Evolutionary conservation across 2,329 filamentous ascomycete genomes (phyloP).

Genomic region (Hypoxylon sp.): DNA sequence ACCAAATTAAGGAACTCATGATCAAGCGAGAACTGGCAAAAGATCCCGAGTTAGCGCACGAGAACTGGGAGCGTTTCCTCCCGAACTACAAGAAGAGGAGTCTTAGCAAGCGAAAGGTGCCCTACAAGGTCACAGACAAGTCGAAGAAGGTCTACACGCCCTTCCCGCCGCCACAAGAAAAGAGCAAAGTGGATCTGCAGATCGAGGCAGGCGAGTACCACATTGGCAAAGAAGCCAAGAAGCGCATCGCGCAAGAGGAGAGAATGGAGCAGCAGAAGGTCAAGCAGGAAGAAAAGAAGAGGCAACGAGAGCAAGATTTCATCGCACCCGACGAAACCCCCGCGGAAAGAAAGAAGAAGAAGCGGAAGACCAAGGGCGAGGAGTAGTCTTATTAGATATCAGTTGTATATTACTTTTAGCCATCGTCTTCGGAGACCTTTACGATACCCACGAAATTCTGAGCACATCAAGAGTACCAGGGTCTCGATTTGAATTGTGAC

Average conservation of each 20-base stretch:
- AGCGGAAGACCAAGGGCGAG: slow-evolving; percentile 70
- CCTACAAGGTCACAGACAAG: slow-evolving; percentile 92
- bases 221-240: slow-evolving; percentile 91
- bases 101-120: slow-evolving; percentile 85
- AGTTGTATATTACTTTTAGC: slow-evolving; percentile 21
- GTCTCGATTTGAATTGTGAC: neutral
- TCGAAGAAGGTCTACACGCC: slow-evolving; percentile 94
- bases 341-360: slow-evolving; percentile 73
- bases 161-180: slow-evolving; percentile 96
- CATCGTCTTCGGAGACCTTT: slow-evolving; percentile 25
- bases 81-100: slow-evolving; percentile 97
- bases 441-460: slow-evolving; percentile 44
- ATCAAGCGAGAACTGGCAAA: slow-evolving; percentile 93
- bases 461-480: slow-evolving; percentile 15
- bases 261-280: slow-evolving; percentile 86
- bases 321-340: slow-evolving; percentile 84
- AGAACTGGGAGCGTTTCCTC: slow-evolving; percentile 96
- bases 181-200: slow-evolving; percentile 98
- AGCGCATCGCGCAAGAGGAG: slow-evolving; percentile 83
- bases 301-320: slow-evolving; percentile 88
- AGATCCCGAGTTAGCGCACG: slow-evolving; percentile 85
- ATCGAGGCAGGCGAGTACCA: slow-evolving; percentile 99
- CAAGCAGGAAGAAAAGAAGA: slow-evolving; percentile 90
- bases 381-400: slow-evolving; percentile 23
- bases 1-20: slow-evolving; percentile 70